Evolutionary conservation across 352 stramenopile genomes (phyloP).

Genomic region (Halophytophthora polymorphica): DNA sequence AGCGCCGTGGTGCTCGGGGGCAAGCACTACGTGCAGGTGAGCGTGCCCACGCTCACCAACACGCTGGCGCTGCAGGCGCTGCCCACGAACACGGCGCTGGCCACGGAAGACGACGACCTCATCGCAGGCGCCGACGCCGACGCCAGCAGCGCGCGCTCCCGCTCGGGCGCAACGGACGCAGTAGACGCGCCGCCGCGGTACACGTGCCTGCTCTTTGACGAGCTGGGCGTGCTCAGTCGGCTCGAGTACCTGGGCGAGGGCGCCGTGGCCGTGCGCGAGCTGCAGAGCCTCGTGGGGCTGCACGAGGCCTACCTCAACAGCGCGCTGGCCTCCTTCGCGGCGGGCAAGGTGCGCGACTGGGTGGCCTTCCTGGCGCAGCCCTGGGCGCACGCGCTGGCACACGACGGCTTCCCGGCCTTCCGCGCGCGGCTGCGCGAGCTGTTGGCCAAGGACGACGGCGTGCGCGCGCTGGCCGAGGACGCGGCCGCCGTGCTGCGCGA

Average conservation of each 20-base stretch:
- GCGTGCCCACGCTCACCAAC: constrained; percentile 62
- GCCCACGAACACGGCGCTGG: constrained; percentile 37
- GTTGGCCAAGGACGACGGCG: constrained; percentile 65
- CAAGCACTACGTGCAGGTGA: constrained; percentile 74
- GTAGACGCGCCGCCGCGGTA: constrained; percentile 32
- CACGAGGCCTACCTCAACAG: constrained; percentile 88
- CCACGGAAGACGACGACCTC: constrained; percentile 12
- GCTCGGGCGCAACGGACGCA: too few species aligned
- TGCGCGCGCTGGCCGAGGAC: constrained; percentile 61
- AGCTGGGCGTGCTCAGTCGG: constrained; percentile 66
- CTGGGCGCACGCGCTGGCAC: constrained; percentile 70
- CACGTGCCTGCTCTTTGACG: constrained; percentile 70
- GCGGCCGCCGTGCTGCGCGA: constrained; percentile 55
- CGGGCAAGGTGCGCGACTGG: constrained; percentile 75
- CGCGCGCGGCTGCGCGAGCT: constrained; percentile 51
- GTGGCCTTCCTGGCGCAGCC: constrained; percentile 79
- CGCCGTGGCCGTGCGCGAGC: constrained; percentile 56
- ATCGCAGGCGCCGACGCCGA: constrained; percentile 10
- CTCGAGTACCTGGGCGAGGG: constrained; percentile 67
- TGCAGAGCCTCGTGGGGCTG: constrained; percentile 73
- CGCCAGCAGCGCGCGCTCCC: constrained; percentile 15
- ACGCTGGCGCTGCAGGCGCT: constrained; percentile 60
- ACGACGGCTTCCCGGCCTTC: constrained; percentile 81
- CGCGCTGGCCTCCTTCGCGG: constrained; percentile 66
- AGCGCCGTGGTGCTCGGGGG: constrained; percentile 39